These are phyloP conservation scores for Epichloe gansuensis DNA, from an alignment of 2,329 filamentous ascomycete species.

Conservation along the genomic window DNA sequence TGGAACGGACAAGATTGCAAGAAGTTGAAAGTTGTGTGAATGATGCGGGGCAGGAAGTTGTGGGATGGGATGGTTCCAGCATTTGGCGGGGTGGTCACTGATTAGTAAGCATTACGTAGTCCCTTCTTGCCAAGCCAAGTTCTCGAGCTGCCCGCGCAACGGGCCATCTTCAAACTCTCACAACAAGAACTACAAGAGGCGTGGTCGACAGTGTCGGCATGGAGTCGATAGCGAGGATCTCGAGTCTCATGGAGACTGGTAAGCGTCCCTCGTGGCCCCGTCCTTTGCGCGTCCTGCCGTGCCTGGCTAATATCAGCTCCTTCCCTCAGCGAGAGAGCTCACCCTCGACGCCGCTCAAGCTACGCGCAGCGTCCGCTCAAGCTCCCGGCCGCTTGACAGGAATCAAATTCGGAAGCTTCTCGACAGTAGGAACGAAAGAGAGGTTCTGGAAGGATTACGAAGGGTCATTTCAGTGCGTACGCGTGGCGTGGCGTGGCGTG, in stretches of 20 bases:
- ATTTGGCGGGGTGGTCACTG: not conserved
- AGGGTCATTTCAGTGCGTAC: conserved; percentile 68
- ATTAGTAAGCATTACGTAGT: too few species aligned
- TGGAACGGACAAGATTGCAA: too few species aligned
- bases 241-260: conserved; percentile 90
- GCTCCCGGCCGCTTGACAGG: conserved; percentile 57
- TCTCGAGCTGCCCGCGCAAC: not conserved
- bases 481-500: not conserved
- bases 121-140: not conserved
- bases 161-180: not conserved
- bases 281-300: not conserved
- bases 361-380: conserved; percentile 53
- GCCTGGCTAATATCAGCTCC: not conserved
- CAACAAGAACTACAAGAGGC: not conserved
- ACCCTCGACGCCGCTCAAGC: conserved; percentile 94
- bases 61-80: too few species aligned
- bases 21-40: too few species aligned
- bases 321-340: conserved; percentile 69
- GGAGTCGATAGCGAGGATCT: conserved; percentile 95
- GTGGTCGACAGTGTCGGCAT: conserved; percentile 35
- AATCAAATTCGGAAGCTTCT: conserved; percentile 86
- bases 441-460: conserved; percentile 83
- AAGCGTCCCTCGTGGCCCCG: conserved; percentile 19
- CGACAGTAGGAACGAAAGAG: conserved; percentile 85
- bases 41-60: too few species aligned